Percentiles rank a stretch among this genome's conserved stretches.
Conservation (phyloP, 345 rosid species). For the Syzygium oleosum region DNA sequence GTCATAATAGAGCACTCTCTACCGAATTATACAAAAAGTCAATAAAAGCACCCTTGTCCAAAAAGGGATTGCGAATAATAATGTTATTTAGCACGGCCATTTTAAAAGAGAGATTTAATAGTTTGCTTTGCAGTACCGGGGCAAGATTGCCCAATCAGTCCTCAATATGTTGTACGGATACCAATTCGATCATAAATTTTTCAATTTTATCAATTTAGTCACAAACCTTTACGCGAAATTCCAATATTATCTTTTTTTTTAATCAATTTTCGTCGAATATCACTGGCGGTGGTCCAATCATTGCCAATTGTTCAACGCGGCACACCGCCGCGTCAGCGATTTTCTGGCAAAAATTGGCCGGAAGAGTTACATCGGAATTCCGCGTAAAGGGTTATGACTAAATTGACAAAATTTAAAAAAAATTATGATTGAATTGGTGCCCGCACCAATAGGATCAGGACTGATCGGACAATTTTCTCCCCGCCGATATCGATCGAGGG, state of each 20-base stretch:
- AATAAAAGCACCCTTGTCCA: not conserved
- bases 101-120: not conserved
- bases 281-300: rapidly evolving
- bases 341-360: rapidly evolving
- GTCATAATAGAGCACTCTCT: not conserved
- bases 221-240: not conserved
- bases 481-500: not conserved
- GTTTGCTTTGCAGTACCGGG: not conserved
- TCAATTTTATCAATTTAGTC: not conserved
- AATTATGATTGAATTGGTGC: not conserved
- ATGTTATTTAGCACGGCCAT: not conserved
- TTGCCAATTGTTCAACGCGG: rapidly evolving
- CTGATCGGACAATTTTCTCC: not conserved
- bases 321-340: rapidly evolving
- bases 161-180: rapidly evolving
- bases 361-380: rapidly evolving
- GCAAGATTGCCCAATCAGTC: not conserved
- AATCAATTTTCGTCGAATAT: rapidly evolving
- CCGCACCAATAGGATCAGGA: too few species aligned
- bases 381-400: rapidly evolving
- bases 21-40: not conserved
- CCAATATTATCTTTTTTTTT: not conserved
- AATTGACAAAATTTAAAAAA: not conserved
- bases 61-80: not conserved
- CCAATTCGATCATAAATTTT: not conserved